These are phyloP conservation scores for Apiosordaria backusii DNA, from an alignment of 495 filamentous ascomycete genomes.

Conservation along the genomic window DNA sequence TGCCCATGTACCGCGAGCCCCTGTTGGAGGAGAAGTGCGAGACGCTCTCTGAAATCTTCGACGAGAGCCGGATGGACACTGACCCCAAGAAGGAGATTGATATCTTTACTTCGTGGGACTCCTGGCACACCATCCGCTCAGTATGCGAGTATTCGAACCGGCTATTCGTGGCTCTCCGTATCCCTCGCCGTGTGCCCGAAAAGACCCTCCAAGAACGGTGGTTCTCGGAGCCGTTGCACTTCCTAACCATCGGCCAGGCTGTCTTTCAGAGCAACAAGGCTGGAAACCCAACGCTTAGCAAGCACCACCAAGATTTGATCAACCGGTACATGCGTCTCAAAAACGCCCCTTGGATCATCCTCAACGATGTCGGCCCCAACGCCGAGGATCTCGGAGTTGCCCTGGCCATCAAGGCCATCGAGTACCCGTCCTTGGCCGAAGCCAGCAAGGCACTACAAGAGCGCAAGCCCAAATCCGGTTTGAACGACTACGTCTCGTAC, in stretches of 20 bases:
- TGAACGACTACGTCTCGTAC: slow-evolving; percentile 67
- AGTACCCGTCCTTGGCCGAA: slow-evolving; percentile 67
- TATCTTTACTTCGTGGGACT: slow-evolving; percentile 80
- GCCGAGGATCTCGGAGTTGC: slow-evolving; percentile 46
- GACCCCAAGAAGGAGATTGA: slow-evolving; percentile 47
- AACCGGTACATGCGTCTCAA: slow-evolving; percentile 79
- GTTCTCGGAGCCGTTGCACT: slow-evolving; percentile 87
- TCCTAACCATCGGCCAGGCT: slow-evolving; percentile 63
- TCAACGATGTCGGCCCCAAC: slow-evolving; percentile 71
- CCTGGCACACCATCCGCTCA: slow-evolving; percentile 83
- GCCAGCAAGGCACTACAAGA: slow-evolving; percentile 41
- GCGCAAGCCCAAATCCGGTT: slow-evolving; percentile 27
- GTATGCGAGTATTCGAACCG: slow-evolving; percentile 80
- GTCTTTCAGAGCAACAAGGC: slow-evolving; percentile 75
- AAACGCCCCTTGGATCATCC: slow-evolving; percentile 72
- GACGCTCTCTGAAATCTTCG: slow-evolving; percentile 37
- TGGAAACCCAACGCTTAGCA: slow-evolving; percentile 79
- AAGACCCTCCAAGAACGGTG: slow-evolving; percentile 76
- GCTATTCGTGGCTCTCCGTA: slow-evolving; percentile 74
- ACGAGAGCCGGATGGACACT: slow-evolving; percentile 17
- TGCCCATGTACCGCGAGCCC: slow-evolving; percentile 69
- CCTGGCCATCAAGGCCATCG: slow-evolving; percentile 37
- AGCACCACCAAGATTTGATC: slow-evolving; percentile 73
- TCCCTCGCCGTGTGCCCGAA: slow-evolving; percentile 76
- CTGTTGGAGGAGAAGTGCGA: slow-evolving; percentile 39